phyloP scores from a whole-genome alignment of 495 filamentous ascomycete species.

The Hyaloscypha variabilis region DNA sequence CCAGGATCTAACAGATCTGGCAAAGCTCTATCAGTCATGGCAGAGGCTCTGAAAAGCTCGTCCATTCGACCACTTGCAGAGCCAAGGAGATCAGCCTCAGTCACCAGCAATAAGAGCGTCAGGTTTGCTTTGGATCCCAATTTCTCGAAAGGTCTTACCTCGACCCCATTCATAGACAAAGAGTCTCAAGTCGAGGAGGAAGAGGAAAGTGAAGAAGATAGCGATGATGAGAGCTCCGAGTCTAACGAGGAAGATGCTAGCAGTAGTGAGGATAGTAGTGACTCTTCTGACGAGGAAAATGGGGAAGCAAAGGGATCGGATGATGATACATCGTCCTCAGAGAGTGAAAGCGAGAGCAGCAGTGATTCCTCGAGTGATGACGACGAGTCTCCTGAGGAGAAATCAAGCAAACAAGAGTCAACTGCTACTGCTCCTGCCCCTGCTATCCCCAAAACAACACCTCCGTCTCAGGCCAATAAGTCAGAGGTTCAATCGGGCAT shows the following conservation, averaged over 20 bases:
- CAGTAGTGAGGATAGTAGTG: slow-evolving; percentile 14
- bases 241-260: slow-evolving; percentile 22
- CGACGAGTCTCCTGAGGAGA: slow-evolving; percentile 30
- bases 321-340: slow-evolving; percentile 14
- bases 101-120: slow-evolving; percentile 21
- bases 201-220: slow-evolving; percentile 23
- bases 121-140: slow-evolving; percentile 2
- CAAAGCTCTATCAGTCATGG: slow-evolving; percentile 27
- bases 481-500: not conserved
- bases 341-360: slow-evolving; percentile 22
- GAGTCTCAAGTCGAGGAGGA: slow-evolving; percentile 22
- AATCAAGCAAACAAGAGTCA: slow-evolving; percentile 21
- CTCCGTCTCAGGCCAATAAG: not conserved
- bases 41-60: slow-evolving; percentile 22
- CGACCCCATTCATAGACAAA: slow-evolving; percentile 26
- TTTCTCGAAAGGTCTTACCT: slow-evolving; percentile 19
- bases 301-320: not conserved
- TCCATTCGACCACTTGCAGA: not conserved
- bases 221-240: slow-evolving; percentile 21
- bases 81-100: slow-evolving; percentile 16
- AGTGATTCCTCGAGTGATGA: slow-evolving; percentile 35
- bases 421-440: not conserved
- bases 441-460: not conserved
- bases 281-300: slow-evolving; percentile 20
- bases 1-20: slow-evolving; percentile 48